Evolutionary conservation across 2,329 filamentous ascomycete species (phyloP).

Genomic region (Trichophaea hybrida): DNA sequence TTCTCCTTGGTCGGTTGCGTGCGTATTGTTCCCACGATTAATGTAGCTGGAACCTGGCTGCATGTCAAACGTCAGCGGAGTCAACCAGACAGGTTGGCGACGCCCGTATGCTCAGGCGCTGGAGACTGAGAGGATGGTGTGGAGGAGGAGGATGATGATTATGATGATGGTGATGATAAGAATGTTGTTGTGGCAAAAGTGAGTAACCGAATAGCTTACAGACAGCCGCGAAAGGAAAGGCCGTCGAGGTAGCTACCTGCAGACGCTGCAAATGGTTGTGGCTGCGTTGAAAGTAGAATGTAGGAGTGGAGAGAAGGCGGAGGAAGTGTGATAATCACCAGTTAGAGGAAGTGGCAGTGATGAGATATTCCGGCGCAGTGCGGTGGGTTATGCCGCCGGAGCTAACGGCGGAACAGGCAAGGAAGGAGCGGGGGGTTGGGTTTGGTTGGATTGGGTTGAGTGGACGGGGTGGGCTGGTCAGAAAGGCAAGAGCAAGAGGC

Average conservation of each 20-base stretch:
- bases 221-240: not conserved
- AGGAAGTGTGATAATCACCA: not conserved
- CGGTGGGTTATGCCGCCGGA: not conserved
- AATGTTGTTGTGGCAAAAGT: not conserved
- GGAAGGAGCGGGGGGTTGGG: not conserved
- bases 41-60: not conserved
- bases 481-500: not conserved
- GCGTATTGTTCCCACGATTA: not conserved
- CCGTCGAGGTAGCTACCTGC: not conserved
- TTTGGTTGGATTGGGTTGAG: not conserved
- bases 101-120: not conserved
- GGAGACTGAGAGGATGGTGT: not conserved
- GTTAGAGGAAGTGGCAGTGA: not conserved
- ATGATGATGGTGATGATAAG: not conserved
- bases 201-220: not conserved
- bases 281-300: not conserved
- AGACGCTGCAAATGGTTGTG: not conserved
- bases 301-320: not conserved
- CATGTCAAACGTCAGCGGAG: slow-evolving; percentile 1
- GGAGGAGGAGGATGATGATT: not conserved
- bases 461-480: not conserved
- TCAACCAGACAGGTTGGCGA: not conserved
- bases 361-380: not conserved
- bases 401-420: not conserved
- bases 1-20: not conserved